phyloP scores from a whole-genome alignment of 1,284 basidiomycete species.

The Boletus mariae region DNA sequence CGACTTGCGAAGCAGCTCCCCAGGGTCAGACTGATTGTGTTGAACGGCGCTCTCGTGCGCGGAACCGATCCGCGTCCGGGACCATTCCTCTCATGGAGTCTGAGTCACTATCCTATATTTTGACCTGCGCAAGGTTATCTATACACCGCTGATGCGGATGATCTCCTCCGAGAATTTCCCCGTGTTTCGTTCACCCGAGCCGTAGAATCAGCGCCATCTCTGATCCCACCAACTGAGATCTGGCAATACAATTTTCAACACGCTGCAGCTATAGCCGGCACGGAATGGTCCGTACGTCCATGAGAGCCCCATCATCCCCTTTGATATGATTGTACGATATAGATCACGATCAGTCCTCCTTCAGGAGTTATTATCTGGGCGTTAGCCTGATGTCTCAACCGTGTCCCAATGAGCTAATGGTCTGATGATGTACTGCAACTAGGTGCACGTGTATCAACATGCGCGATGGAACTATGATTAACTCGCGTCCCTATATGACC shows the following conservation, averaged over 20 bases:
- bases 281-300: constrained; percentile 24
- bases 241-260: constrained; percentile 26
- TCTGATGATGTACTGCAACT: constrained; percentile 6
- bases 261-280: constrained; percentile 18
- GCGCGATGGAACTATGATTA: constrained; percentile 11
- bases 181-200: constrained; percentile 9
- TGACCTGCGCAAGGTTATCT: constrained; percentile 1
- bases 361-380: constrained; percentile 28
- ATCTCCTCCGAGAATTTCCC: constrained; percentile 4
- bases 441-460: constrained; percentile 28
- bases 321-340: constrained; percentile 24
- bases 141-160: constrained; percentile 1
- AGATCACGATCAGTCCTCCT: constrained; percentile 25
- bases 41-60: constrained; percentile 9
- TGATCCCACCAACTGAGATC: constrained; percentile 23
- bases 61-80: background rate
- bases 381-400: constrained; percentile 18
- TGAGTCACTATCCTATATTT: background rate
- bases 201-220: constrained; percentile 22
- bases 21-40: constrained; percentile 20
- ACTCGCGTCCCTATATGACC: constrained; percentile 14
- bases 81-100: constrained; percentile 4
- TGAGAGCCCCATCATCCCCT: constrained; percentile 23
- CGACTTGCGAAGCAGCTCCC: constrained; percentile 7
- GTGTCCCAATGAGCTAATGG: constrained; percentile 7